Percentiles rank a stretch among this genome's conserved stretches.
phyloP scores from a whole-genome alignment of 768 basidiomycete species.

The Lactifluus rugatus region DNA sequence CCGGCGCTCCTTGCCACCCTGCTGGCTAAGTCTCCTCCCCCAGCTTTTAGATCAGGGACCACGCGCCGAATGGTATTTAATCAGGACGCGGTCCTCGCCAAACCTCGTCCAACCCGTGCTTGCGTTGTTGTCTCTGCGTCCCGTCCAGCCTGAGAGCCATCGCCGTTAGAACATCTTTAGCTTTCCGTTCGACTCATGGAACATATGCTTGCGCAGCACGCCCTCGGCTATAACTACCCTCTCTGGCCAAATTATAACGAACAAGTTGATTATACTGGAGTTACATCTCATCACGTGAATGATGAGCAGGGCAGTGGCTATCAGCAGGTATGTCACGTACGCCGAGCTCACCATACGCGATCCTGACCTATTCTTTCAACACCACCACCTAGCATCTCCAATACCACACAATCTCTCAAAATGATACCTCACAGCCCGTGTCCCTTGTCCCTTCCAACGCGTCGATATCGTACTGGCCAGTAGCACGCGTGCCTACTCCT shows the following conservation, averaged over 20 bases:
- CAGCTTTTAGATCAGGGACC: constrained; percentile 11
- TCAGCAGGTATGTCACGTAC: constrained; percentile 4
- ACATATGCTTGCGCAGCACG: not conserved
- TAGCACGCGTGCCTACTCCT: not conserved
- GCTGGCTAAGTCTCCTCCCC: not conserved
- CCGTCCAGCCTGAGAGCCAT: not conserved
- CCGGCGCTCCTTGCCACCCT: not conserved
- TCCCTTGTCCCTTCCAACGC: not conserved
- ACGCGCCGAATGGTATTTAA: constrained; percentile 11
- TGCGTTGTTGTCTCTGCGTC: not conserved
- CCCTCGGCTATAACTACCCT: not conserved
- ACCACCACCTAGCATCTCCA: not conserved
- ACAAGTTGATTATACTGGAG: not conserved
- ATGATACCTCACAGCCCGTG: not conserved
- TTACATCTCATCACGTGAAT: constrained; percentile 1
- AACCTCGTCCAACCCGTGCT: not conserved
- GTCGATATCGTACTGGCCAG: not conserved
- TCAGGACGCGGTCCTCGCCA: not conserved
- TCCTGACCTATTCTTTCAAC: not conserved
- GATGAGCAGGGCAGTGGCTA: not conserved
- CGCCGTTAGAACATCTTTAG: not conserved
- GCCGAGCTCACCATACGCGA: not conserved
- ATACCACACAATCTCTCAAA: not conserved
- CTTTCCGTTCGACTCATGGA: not conserved
- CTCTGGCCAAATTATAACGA: not conserved